A percentile compares a stretch with the other conserved stretches of the same genome.
Evolutionary conservation across 805 yeast genomes (phyloP).

Genomic region (Candida tammaniensis): DNA sequence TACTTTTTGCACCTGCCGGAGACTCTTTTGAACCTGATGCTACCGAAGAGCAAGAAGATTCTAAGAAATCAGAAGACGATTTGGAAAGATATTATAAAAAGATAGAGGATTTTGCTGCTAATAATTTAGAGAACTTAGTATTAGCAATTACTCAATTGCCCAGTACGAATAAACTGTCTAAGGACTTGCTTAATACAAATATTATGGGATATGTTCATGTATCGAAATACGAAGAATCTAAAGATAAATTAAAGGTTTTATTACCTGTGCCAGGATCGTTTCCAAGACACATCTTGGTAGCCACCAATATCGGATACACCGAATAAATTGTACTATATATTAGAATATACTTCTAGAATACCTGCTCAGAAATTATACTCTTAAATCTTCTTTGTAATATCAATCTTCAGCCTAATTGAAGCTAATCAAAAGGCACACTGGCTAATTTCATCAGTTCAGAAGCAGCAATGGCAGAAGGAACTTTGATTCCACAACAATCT

Average conservation of each 20-base stretch:
- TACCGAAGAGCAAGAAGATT: conserved; percentile 15
- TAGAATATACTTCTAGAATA: not conserved
- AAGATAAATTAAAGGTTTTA: conserved; percentile 63
- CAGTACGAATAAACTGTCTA: conserved; percentile 33
- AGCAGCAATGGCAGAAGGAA: conserved; percentile 96
- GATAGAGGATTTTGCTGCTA: conserved; percentile 45
- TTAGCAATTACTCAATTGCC: conserved; percentile 53
- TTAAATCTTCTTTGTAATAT: conserved; percentile 1
- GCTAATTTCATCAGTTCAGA: conserved; percentile 44
- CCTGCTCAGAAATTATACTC: not conserved
- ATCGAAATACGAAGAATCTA: conserved; percentile 70
- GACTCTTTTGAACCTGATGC: conserved; percentile 36
- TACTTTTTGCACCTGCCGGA: conserved; percentile 42
- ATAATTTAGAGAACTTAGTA: conserved; percentile 70
- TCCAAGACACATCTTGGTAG: conserved; percentile 69
- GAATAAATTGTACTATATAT: conserved; percentile 48
- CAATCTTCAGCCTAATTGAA: no score
- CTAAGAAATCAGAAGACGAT: conserved; percentile 23
- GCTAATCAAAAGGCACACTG: conserved; percentile 62
- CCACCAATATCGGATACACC: conserved; percentile 78
- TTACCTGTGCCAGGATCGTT: conserved; percentile 86
- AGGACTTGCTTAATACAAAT: conserved; percentile 52
- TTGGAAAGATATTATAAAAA: conserved; percentile 32
- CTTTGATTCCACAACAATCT: conserved; percentile 95
- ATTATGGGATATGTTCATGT: conserved; percentile 79